Evolutionary conservation across 2,329 filamentous ascomycete genomes (phyloP), one percentile per base, ranked within the genome.

Genomic region (Sporothrix globosa): DNA sequence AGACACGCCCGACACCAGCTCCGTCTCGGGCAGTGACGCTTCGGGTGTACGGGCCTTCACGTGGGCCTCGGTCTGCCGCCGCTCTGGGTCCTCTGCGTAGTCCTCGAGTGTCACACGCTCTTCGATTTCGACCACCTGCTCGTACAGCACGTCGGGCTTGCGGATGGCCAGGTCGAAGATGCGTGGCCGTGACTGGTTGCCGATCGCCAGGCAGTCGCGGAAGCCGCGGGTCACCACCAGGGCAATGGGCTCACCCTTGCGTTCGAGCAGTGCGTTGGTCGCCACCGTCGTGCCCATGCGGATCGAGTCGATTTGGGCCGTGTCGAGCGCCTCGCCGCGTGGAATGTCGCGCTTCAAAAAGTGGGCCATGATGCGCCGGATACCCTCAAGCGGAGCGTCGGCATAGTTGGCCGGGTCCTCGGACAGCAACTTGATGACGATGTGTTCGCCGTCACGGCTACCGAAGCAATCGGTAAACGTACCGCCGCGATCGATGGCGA

Each of bases 211-310:
- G 75, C 92, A 96, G 79, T 97, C 93, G 75, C 88, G 90, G 83
- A 97, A 97, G 0, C 94, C 94, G 74, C 89, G 90, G 0, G 92
- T 97, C 13, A 96, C 92, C 0, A 97, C 88, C 80, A 97, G 86
- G 17, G 92, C 93, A 77, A 96, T 95, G 75, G 88, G 89, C 81
- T 97, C 93, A 63, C 94, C 94, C 80, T 97, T 97, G 71, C 94
- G 85, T 80, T 97, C 94, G 2, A 97, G 84, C 70, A 97, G 81
- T 0, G 94, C 94, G 79, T 97, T 97, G 0, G 94, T 97, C 11
- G 94, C 94, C 14, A 97, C 93, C 0, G 94, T 97, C 1, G 94
- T 97, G 58, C 94, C 94, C 94, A 97, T 97, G 63, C 94, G 90
- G 78, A 97, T 97, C 69, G 91, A 93, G 75, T 96, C 92, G 75